Evolutionary conservation across 805 yeast species (phyloP), one percentile per base, ranked within the genome.

Genomic region (Saccharomycopsis sp.): DNA sequence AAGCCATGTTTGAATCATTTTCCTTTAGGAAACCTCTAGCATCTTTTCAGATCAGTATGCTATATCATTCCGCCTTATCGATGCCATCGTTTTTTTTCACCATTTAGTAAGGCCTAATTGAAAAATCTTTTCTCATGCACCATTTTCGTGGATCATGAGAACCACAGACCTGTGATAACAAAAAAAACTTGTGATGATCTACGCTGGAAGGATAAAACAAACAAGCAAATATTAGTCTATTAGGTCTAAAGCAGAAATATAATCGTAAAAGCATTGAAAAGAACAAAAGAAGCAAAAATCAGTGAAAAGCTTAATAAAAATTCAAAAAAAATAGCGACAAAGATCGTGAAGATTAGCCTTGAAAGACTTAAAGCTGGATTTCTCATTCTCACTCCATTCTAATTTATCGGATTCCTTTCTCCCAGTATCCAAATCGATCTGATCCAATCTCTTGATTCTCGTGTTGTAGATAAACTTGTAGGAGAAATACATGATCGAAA

Each of bases 371-470:
- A 14, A 2, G 21, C 56, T 34, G 16, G 29, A 54, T 15, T n/a
- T 50, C 34, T 71, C 71, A 48, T 67, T 70, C 57, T 89, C 94
- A 62, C 84, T 88, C 95, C 95, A 88, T 18, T 84, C 82, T 62
- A 80, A 80, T 52, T 90, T 74, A 69, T 90, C 96, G 71, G 85
- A 82, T 67, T 89, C 96, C 53, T 94, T 76, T 64, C 96, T 75
- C 1, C 96, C 96, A 0, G 89, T 80, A 68, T 90, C 96, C 66
- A 87, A 77, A 69, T 90, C 96, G 59, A 89, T 68, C 50, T 87
- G 84, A 63, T 87, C 91, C 52, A 89, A 71, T 53, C 88, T 78
- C 54, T 82, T 88, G 12, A 84, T 72, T 62, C 81, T 77, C 1
- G 91, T 83, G 14, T 88, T 81, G 59, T 82, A 78, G 15, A 83